Evolutionary conservation across 148 eudicot genomes (phyloP).

Genomic region (Rhododendron mucronatum): DNA sequence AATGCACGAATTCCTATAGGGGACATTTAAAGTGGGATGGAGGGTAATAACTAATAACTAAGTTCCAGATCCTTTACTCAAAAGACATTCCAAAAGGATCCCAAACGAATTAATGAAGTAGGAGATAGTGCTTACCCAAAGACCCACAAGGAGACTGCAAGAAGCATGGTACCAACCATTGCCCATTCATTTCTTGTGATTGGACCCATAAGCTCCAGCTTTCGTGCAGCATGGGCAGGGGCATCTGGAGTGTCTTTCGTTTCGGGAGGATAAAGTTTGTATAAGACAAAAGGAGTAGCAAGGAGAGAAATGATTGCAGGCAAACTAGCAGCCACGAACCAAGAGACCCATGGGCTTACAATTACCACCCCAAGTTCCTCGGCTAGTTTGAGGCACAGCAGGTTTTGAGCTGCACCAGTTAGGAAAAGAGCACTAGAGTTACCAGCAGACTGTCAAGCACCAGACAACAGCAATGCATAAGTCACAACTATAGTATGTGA

Average conservation of each 20-base stretch:
- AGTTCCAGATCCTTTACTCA: not conserved
- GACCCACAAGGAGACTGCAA: conserved; percentile 91
- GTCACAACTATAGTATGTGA: not conserved
- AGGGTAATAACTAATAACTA: no score
- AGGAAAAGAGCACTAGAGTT: conserved; percentile 99
- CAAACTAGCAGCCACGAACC: conserved; percentile 84
- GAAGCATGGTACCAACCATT: conserved; percentile 93
- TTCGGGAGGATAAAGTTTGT: conserved; percentile 88
- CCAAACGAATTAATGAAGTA: not conserved
- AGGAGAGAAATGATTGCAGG: conserved; percentile 71
- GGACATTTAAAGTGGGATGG: no score
- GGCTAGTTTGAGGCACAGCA: conserved; percentile 85
- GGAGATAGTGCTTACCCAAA: conserved; percentile 55
- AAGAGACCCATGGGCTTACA: conserved; percentile 74
- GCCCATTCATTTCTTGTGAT: conserved; percentile 89
- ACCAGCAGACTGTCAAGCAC: conserved; percentile 80
- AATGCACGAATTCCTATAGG: no score
- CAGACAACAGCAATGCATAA: conserved; percentile 21
- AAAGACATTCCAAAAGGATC: not conserved
- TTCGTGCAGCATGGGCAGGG: conserved; percentile 80
- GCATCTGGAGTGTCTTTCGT: conserved; percentile 93
- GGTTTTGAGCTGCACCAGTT: conserved; percentile 99
- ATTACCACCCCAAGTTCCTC: conserved; percentile 87
- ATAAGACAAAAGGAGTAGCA: conserved; percentile 67
- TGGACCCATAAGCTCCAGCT: conserved; percentile 79